These are phyloP conservation scores for Drechslerella coelobrocha DNA, from an alignment of 2,329 filamentous ascomycete genomes.

Conservation along the genomic window DNA sequence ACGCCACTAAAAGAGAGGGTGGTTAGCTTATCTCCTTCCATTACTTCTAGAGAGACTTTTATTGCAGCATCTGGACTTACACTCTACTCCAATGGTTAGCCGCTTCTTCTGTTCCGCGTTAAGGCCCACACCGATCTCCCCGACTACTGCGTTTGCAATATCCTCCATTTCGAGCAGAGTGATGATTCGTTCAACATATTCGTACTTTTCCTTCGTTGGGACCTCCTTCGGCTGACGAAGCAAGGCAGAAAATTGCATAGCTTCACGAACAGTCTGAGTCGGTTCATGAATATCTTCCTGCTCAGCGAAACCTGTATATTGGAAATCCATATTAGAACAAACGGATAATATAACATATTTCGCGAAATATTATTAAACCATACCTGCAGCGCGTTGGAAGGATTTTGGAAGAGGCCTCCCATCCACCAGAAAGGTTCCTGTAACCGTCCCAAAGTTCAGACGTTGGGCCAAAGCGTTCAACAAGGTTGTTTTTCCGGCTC, in stretches of 20 bases:
- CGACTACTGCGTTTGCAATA: slow-evolving; percentile 71
- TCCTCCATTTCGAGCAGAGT: slow-evolving; percentile 72
- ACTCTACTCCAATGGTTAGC: slow-evolving; percentile 59
- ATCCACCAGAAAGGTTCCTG: slow-evolving; percentile 84
- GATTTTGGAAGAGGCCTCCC: slow-evolving; percentile 75
- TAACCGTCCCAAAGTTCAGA: slow-evolving; percentile 86
- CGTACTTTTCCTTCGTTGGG: slow-evolving; percentile 68
- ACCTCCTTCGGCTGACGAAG: slow-evolving; percentile 68
- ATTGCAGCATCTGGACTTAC: slow-evolving; percentile 2
- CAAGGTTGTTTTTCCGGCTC: slow-evolving; percentile 92
- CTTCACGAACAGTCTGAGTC: slow-evolving; percentile 69
- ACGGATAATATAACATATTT: neutral
- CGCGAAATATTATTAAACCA: slow-evolving; percentile 72
- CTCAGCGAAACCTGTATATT: slow-evolving; percentile 64
- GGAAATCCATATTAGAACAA: neutral
- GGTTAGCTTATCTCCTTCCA: neutral
- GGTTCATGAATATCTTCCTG: slow-evolving; percentile 71
- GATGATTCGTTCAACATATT: slow-evolving; percentile 71
- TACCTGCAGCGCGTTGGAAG: slow-evolving; percentile 91
- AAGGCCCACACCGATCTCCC: slow-evolving; percentile 66
- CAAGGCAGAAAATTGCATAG: slow-evolving; percentile 69
- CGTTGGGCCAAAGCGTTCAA: slow-evolving; percentile 85
- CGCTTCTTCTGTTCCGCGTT: slow-evolving; percentile 68
- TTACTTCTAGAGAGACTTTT: neutral
- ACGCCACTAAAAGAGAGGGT: slow-evolving; percentile 65